A percentile compares a stretch with the other conserved stretches of the same genome.
Conservation (phyloP, 2,329 filamentous ascomycete genomes). For the Cadophora sp. region DNA sequence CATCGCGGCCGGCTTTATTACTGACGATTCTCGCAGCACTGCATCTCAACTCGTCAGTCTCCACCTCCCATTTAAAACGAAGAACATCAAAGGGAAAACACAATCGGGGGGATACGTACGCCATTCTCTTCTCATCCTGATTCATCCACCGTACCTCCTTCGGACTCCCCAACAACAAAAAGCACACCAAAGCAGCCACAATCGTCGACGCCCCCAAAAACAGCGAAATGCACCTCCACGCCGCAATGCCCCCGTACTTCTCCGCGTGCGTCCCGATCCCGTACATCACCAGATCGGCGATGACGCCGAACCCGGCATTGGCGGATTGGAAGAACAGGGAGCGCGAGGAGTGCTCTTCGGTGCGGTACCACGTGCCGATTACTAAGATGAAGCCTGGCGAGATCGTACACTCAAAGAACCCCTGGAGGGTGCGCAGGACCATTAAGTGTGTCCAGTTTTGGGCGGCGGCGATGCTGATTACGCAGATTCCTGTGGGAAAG, state of each 20-base stretch:
- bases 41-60: neutral
- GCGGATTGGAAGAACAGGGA: slow-evolving; percentile 47
- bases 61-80: neutral
- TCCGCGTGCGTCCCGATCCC: slow-evolving; percentile 31
- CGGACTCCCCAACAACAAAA: slow-evolving; percentile 37
- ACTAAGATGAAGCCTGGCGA: slow-evolving; percentile 46
- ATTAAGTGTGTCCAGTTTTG: slow-evolving; percentile 46
- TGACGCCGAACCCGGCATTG: slow-evolving; percentile 45
- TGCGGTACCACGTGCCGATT: slow-evolving; percentile 45
- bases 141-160: slow-evolving; percentile 39
- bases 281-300: slow-evolving; percentile 34
- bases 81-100: neutral
- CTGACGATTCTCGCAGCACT: slow-evolving; percentile 34
- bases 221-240: slow-evolving; percentile 34
- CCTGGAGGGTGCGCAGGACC: slow-evolving; percentile 46
- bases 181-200: slow-evolving; percentile 31
- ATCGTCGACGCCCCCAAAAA: slow-evolving; percentile 36
- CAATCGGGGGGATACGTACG: slow-evolving; percentile 16
- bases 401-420: slow-evolving; percentile 48
- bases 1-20: slow-evolving; percentile 34
- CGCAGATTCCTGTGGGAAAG: slow-evolving; percentile 21
- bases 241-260: slow-evolving; percentile 30
- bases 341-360: slow-evolving; percentile 45
- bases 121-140: slow-evolving; percentile 35
- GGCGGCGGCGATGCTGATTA: slow-evolving; percentile 30